Conservation (phyloP, 2,329 filamentous ascomycete species). For the Cordyceps fumosorosea region DNA sequence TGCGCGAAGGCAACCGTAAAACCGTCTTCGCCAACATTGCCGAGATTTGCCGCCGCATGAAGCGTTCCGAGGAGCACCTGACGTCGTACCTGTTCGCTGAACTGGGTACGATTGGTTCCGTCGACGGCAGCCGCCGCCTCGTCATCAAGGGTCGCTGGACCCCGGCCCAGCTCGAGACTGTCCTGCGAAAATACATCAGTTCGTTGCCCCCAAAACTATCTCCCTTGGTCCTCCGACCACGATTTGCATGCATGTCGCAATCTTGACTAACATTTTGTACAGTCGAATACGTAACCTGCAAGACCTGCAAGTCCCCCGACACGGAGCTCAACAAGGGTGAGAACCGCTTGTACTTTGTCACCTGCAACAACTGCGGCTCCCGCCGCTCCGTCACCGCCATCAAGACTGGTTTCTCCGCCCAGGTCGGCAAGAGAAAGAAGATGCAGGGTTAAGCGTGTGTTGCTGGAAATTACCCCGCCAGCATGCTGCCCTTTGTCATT, state of each 20-base stretch:
- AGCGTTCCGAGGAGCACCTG: constrained; percentile 95
- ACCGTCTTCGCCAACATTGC: constrained; percentile 99
- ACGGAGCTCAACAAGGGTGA: constrained; percentile 98
- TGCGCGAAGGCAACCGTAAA: constrained; percentile 99
- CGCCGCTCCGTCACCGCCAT: constrained; percentile 90
- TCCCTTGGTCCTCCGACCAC: not conserved
- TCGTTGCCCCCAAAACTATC: constrained; percentile 29
- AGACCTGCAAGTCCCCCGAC: constrained; percentile 91
- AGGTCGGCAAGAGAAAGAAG: constrained; percentile 98
- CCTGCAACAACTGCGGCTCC: constrained; percentile 77
- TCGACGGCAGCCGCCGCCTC: constrained; percentile 84
- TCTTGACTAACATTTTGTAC: constrained; percentile 23
- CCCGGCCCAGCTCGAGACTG: constrained; percentile 98
- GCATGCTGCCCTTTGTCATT: no score
- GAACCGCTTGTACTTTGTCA: constrained; percentile 98
- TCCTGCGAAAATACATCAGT: constrained; percentile 92
- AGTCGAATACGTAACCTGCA: constrained; percentile 98
- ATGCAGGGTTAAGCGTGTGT: constrained; percentile 62
- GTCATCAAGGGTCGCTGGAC: constrained; percentile 99
- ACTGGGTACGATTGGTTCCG: constrained; percentile 92
- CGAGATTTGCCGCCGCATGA: constrained; percentile 99
- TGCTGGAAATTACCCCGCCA: not conserved
- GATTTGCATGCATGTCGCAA: not conserved
- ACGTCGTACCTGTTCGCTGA: constrained; percentile 96
- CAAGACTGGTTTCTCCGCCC: constrained; percentile 99